Percentiles rank a stretch among this genome's conserved stretches.
Evolutionary conservation across 2,329 filamentous ascomycete genomes (phyloP).

Genomic region (Calonectria leucothoes): DNA sequence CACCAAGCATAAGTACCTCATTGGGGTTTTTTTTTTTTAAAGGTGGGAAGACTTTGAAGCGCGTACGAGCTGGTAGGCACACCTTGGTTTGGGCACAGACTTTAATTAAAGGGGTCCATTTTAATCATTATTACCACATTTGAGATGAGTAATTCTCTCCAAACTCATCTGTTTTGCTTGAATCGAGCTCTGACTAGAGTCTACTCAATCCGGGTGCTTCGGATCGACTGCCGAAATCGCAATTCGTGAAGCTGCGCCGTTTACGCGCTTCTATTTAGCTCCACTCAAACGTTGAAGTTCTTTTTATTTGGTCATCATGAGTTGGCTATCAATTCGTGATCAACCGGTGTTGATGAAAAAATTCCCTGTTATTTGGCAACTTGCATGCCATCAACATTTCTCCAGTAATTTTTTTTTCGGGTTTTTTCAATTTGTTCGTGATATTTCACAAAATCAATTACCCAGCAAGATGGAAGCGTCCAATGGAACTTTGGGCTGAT

Average conservation of each 20-base stretch:
- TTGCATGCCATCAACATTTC: not conserved
- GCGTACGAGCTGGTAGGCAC: not conserved
- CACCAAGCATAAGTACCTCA: too few species aligned
- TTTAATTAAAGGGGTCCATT: not conserved
- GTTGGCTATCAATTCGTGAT: not conserved
- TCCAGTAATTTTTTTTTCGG: too few species aligned
- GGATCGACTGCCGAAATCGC: not conserved
- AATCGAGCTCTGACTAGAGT: not conserved
- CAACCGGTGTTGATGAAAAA: not conserved
- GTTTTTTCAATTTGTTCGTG: not conserved
- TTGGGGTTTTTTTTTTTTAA: not conserved
- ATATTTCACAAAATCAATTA: not conserved
- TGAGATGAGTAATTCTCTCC: not conserved
- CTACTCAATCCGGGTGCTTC: not conserved
- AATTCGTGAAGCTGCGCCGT: not conserved
- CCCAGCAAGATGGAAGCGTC: not conserved
- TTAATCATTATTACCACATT: not conserved
- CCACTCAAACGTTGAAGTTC: not conserved
- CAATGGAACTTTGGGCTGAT: not conserved
- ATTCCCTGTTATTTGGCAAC: not conserved
- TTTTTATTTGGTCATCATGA: not conserved
- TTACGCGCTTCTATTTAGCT: not conserved
- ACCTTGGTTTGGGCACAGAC: not conserved
- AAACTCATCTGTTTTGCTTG: not conserved
- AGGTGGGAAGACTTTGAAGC: not conserved